Conservation (phyloP, 805 yeast species). For the Middelhovenomyces tepae region DNA sequence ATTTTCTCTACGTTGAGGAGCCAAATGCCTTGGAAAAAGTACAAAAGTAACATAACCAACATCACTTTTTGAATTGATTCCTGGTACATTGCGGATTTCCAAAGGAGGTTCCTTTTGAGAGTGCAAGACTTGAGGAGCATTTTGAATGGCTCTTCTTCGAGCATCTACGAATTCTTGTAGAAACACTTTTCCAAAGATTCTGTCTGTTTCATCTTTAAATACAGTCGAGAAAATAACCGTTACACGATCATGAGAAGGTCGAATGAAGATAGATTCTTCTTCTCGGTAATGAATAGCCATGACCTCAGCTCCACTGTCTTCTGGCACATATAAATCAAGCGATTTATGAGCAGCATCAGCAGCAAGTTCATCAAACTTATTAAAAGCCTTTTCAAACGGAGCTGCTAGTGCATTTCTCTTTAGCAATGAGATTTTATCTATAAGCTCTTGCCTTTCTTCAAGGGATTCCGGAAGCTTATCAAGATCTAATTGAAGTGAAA, state of each 20-base stretch:
- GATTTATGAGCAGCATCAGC: slow-evolving; percentile 29
- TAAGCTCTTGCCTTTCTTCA: slow-evolving; percentile 44
- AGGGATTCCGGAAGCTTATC: slow-evolving; percentile 30
- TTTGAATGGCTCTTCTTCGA: slow-evolving; percentile 88
- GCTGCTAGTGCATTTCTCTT: slow-evolving; percentile 87
- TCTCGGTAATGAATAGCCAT: slow-evolving; percentile 80
- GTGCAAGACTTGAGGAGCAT: slow-evolving; percentile 95
- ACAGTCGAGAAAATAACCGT: slow-evolving; percentile 92
- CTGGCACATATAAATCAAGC: slow-evolving; percentile 33
- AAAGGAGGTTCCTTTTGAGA: slow-evolving; percentile 89
- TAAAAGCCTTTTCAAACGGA: slow-evolving; percentile 82
- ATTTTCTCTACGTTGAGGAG: slow-evolving; percentile 68
- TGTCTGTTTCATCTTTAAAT: slow-evolving; percentile 95
- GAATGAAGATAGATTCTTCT: slow-evolving; percentile 81
- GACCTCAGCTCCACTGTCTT: slow-evolving; percentile 43
- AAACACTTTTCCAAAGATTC: slow-evolving; percentile 33
- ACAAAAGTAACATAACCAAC: slow-evolving; percentile 53
- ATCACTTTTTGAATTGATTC: slow-evolving; percentile 31
- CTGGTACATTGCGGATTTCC: slow-evolving; percentile 51
- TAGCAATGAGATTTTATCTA: slow-evolving; percentile 60
- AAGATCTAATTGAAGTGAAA: slow-evolving; percentile 62
- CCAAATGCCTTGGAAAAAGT: slow-evolving; percentile 44
- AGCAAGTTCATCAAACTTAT: slow-evolving; percentile 59
- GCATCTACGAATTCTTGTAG: slow-evolving; percentile 83
- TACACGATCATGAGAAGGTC: slow-evolving; percentile 91